These are phyloP conservation scores for Colletotrichum brevisporum DNA, from an alignment of 2,329 filamentous ascomycete species.

Conservation along the genomic window DNA sequence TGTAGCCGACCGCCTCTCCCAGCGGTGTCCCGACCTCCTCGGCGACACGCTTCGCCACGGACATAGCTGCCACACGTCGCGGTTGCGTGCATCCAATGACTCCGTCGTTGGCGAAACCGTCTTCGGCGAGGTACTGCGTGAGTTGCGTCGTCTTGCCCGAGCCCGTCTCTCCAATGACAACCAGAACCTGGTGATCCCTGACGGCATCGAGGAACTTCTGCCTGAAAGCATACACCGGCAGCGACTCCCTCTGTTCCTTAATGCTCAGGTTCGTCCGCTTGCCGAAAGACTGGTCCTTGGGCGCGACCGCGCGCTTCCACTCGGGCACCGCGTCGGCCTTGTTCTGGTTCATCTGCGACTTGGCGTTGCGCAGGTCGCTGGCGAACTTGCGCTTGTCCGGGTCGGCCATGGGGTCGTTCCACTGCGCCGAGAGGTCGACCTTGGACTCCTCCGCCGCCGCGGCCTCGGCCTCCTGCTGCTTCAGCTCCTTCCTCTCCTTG, in stretches of 20 bases:
- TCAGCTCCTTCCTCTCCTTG: slow-evolving; percentile 89
- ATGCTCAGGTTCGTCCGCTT: slow-evolving; percentile 93
- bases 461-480: slow-evolving; percentile 88
- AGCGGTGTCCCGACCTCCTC: slow-evolving; percentile 95
- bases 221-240: slow-evolving; percentile 92
- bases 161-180: slow-evolving; percentile 97
- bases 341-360: slow-evolving; percentile 62
- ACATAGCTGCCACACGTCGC: slow-evolving; percentile 97
- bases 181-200: slow-evolving; percentile 87
- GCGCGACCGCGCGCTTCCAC: slow-evolving; percentile 89
- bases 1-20: slow-evolving; percentile 95
- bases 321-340: slow-evolving; percentile 83
- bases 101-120: slow-evolving; percentile 86
- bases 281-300: slow-evolving; percentile 84
- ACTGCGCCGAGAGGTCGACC: slow-evolving; percentile 89
- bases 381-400: slow-evolving; percentile 91
- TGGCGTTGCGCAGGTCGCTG: slow-evolving; percentile 81
- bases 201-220: slow-evolving; percentile 91
- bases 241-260: slow-evolving; percentile 90
- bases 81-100: slow-evolving; percentile 98
- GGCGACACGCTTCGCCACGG: slow-evolving; percentile 94
- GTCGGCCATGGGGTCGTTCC: slow-evolving; percentile 96
- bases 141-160: slow-evolving; percentile 98
- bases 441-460: slow-evolving; percentile 81
- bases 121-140: slow-evolving; percentile 95